Evolutionary conservation across 257 asterid species (phyloP).

Genomic region (Salvia miltiorrhiza): DNA sequence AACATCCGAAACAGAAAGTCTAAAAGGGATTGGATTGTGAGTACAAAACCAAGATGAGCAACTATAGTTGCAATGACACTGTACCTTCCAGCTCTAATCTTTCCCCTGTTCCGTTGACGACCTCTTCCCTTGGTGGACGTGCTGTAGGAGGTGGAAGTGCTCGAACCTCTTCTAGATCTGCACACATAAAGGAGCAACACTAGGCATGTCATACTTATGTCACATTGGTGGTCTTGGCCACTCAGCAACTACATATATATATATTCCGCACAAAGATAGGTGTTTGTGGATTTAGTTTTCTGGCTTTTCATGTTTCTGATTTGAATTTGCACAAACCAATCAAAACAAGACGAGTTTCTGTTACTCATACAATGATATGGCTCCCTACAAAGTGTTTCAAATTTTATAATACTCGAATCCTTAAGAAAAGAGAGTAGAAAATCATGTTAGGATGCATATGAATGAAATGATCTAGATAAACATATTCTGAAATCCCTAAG

Average conservation of each 20-base stretch:
- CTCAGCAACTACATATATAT: neutral
- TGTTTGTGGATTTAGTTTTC: neutral
- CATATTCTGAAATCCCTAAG: too few species aligned
- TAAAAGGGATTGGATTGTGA: neutral
- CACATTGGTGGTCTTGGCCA: neutral
- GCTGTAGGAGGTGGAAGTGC: constrained; percentile 53
- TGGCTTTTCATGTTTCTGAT: neutral
- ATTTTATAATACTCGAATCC: too few species aligned
- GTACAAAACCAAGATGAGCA: neutral
- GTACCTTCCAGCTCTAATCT: constrained; percentile 98
- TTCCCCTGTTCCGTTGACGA: constrained; percentile 80
- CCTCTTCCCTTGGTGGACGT: constrained; percentile 72
- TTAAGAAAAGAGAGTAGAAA: too few species aligned
- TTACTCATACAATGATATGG: neutral
- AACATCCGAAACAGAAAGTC: constrained; percentile 12
- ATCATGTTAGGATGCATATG: too few species aligned
- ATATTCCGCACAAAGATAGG: neutral
- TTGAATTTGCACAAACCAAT: neutral
- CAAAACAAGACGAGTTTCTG: neutral
- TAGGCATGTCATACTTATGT: neutral
- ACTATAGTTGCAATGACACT: constrained; percentile 4
- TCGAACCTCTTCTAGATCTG: constrained; percentile 75
- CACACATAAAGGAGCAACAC: constrained; percentile 18
- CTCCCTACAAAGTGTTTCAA: too few species aligned
- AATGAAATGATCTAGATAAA: too few species aligned